Conservation (phyloP, 345 rosid species). For the Acer saccharum region DNA sequence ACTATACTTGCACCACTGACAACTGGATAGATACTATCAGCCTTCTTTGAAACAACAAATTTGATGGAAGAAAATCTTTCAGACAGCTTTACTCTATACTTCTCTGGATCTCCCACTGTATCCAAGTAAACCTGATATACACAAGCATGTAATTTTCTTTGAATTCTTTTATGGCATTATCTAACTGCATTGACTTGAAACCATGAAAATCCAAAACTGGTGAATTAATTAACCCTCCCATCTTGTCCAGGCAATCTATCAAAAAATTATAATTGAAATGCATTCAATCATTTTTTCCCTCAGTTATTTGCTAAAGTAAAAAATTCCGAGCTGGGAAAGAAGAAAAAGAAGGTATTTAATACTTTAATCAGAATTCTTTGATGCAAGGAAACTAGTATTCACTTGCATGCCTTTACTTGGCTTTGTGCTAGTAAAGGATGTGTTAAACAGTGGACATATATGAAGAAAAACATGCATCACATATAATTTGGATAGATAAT, state of each 20-base stretch:
- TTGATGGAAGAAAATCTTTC: conserved; percentile 81
- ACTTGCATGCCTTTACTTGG: background rate
- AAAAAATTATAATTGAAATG: background rate
- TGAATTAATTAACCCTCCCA: background rate
- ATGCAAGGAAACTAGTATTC: background rate
- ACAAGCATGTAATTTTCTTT: conserved; percentile 14
- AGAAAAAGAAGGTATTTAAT: background rate
- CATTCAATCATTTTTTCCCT: background rate
- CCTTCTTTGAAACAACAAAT: conserved; percentile 93
- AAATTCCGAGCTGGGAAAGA: background rate
- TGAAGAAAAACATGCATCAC: background rate
- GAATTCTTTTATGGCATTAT: conserved; percentile 4
- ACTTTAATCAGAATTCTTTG: no score
- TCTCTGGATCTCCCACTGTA: conserved; percentile 93
- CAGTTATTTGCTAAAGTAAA: background rate
- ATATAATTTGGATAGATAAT: conserved; percentile 12
- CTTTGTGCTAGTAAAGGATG: background rate
- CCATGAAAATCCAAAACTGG: background rate
- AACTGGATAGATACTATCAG: conserved; percentile 92
- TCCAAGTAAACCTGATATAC: conserved; percentile 77
- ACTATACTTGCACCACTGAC: conserved; percentile 98
- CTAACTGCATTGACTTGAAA: background rate
- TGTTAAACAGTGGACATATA: background rate
- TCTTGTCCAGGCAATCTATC: background rate
- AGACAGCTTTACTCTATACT: conserved; percentile 72